Conservation (phyloP, 768 basidiomycete genomes). For the Lepiota venenata region DNA sequence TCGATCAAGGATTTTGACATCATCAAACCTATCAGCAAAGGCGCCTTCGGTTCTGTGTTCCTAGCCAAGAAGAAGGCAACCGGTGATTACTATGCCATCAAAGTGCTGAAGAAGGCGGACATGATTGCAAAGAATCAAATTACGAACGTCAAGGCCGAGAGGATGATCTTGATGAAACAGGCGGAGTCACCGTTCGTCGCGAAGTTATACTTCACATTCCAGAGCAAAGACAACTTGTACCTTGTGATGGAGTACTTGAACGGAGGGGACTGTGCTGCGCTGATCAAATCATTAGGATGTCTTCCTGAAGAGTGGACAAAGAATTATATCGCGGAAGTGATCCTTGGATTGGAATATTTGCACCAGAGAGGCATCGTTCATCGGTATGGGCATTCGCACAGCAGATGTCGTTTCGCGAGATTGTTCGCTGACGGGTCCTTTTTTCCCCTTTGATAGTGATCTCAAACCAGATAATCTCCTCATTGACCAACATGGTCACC, state of each 20-base stretch:
- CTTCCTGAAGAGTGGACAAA: constrained; percentile 96
- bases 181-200: constrained; percentile 98
- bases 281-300: constrained; percentile 93
- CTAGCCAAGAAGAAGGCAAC: constrained; percentile 97
- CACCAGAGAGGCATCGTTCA: constrained; percentile 95
- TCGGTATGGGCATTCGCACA: constrained; percentile 56
- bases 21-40: constrained; percentile 99
- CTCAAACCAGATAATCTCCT: constrained; percentile 97
- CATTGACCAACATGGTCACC: constrained; percentile 93
- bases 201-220: constrained; percentile 98
- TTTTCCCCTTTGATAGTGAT: constrained; percentile 55
- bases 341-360: constrained; percentile 94
- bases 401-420: constrained; percentile 4
- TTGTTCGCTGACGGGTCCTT: constrained; percentile 6
- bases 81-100: constrained; percentile 99
- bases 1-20: constrained; percentile 99
- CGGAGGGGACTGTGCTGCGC: constrained; percentile 95
- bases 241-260: constrained; percentile 99
- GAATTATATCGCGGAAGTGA: constrained; percentile 95
- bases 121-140: constrained; percentile 99
- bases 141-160: constrained; percentile 98
- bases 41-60: constrained; percentile 98
- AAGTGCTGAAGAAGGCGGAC: constrained; percentile 99
- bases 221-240: constrained; percentile 98
- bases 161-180: constrained; percentile 99